Conservation (phyloP, 306 rosid species). For the Phaseolus lunatus region DNA sequence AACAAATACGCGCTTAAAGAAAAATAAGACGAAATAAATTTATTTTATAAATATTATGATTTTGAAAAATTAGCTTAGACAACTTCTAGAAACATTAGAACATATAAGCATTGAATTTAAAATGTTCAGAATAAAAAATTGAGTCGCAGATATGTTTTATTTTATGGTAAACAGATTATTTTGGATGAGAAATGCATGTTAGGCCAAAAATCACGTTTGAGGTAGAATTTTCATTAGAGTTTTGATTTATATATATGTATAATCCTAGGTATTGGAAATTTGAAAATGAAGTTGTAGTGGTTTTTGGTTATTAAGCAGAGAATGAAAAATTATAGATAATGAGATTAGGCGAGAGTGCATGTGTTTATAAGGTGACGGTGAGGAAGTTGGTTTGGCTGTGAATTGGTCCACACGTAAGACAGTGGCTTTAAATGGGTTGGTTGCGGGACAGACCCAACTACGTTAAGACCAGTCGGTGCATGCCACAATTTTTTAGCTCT, state of each 20-base stretch:
- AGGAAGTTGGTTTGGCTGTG: neutral
- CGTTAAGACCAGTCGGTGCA: slow-evolving; percentile 30
- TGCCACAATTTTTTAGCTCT: neutral
- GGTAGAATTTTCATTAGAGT: no score
- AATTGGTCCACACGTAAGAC: slow-evolving; percentile 47
- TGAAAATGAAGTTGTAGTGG: neutral
- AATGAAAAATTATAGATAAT: neutral
- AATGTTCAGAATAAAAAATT: neutral
- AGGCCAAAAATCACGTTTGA: neutral
- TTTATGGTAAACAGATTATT: neutral
- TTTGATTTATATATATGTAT: no score
- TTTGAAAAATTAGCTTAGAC: neutral
- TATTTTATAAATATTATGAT: neutral
- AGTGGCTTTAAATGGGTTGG: slow-evolving; percentile 33
- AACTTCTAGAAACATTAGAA: neutral
- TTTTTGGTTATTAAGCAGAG: slow-evolving; percentile 2
- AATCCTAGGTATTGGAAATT: neutral
- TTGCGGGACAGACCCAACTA: slow-evolving; percentile 29
- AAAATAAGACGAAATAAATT: neutral
- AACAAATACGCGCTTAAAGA: neutral
- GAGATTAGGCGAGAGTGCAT: neutral
- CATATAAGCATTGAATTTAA: neutral
- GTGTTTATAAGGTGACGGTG: slow-evolving; percentile 40
- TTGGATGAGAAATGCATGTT: slow-evolving; percentile 1
- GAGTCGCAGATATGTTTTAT: neutral